phyloP scores from a whole-genome alignment of 768 basidiomycete genomes.

The Clavulina sp. region DNA sequence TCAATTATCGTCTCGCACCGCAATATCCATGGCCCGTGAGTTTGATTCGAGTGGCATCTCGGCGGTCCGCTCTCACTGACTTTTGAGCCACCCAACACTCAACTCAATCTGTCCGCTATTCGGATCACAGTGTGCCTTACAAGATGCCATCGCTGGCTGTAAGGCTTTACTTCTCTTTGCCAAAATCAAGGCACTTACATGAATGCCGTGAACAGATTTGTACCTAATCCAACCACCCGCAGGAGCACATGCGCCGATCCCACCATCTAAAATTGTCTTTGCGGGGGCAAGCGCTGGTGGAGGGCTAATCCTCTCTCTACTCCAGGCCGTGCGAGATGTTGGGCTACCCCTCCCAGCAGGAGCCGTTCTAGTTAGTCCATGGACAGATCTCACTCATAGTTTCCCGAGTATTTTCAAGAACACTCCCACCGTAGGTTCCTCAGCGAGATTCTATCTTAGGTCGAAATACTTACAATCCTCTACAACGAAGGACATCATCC shows the following conservation, averaged over 20 bases:
- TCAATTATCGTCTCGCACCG: slow-evolving; percentile 56
- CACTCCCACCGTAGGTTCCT: slow-evolving; percentile 48
- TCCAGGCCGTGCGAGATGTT: slow-evolving; percentile 57
- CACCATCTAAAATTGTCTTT: slow-evolving; percentile 66
- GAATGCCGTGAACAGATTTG: slow-evolving; percentile 35
- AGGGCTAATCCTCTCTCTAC: slow-evolving; percentile 61
- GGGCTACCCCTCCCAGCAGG: slow-evolving; percentile 74
- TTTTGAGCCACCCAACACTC: neutral
- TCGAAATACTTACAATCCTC: neutral
- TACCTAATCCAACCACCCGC: slow-evolving; percentile 73
- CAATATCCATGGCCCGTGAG: slow-evolving; percentile 82
- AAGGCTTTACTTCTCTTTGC: slow-evolving; percentile 19
- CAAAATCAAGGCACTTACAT: no score
- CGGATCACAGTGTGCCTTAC: slow-evolving; percentile 42
- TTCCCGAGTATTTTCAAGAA: slow-evolving; percentile 80
- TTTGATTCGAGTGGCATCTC: no score
- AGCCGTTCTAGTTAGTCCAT: slow-evolving; percentile 78
- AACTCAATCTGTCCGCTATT: neutral
- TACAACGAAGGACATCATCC: slow-evolving; percentile 51
- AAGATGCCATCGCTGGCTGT: slow-evolving; percentile 83
- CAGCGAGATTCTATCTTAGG: neutral
- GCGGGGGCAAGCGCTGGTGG: slow-evolving; percentile 92
- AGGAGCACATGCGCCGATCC: slow-evolving; percentile 59
- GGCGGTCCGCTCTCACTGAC: slow-evolving; percentile 10
- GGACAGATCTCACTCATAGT: slow-evolving; percentile 90